A percentile compares a stretch with the other conserved stretches of the same genome.
These are phyloP conservation scores for Verticillium longisporum DNA, from an alignment of 2,329 filamentous ascomycete genomes.

Conservation along the genomic window DNA sequence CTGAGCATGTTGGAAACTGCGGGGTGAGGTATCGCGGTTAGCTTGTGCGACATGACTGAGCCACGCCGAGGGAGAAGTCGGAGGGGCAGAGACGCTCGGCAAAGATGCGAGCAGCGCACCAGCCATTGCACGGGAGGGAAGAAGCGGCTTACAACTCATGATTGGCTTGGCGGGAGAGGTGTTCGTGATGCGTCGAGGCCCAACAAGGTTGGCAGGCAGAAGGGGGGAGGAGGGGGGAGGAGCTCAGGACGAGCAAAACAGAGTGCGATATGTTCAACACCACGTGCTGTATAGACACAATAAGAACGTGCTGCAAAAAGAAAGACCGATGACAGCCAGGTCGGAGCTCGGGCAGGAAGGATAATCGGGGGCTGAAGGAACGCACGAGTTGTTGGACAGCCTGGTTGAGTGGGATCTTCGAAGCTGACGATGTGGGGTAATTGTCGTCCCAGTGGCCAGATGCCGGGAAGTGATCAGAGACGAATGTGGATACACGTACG, in stretches of 20 bases:
- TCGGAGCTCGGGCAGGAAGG: not conserved
- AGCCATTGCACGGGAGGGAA: too few relatives aligned
- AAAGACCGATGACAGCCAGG: not conserved
- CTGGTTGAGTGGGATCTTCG: not conserved
- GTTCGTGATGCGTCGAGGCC: not conserved
- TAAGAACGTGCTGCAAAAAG: not conserved
- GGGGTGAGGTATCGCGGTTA: not conserved
- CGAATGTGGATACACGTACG: not conserved
- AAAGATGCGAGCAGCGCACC: not conserved
- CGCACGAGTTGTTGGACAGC: not conserved
- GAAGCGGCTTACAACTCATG: conserved; percentile 32
- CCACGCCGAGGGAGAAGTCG: not conserved
- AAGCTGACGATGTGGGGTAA: not conserved
- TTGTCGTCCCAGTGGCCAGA: not conserved
- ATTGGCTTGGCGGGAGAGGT: conserved; percentile 8
- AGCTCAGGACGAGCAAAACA: not conserved
- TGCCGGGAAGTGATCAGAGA: not conserved
- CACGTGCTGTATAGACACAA: not conserved
- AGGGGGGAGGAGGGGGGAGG: not conserved
- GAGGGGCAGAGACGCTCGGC: not conserved
- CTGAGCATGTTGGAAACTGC: conserved; percentile 85
- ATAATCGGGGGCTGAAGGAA: not conserved
- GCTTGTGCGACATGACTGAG: not conserved
- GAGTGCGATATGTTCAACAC: not conserved
- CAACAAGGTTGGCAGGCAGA: not conserved